Percentiles rank a stretch among this genome's conserved stretches.
Conservation (phyloP, 768 basidiomycete species). For the Trametes cubensis region DNA sequence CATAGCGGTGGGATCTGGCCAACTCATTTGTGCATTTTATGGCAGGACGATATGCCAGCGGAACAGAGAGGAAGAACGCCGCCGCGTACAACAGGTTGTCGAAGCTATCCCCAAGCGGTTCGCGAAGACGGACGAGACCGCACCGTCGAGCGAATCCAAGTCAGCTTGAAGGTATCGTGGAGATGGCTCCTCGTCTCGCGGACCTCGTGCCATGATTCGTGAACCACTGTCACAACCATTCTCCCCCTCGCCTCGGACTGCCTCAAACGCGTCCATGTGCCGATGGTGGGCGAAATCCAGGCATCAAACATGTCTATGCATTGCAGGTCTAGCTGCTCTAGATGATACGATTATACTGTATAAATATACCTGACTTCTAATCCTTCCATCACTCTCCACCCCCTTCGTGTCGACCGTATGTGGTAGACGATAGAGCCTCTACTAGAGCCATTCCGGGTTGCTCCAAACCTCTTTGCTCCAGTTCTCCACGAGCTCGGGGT, state of each 20-base stretch:
- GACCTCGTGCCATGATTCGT: too few species aligned
- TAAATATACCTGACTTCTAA: conserved; percentile 10
- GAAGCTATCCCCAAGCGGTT: conserved; percentile 62
- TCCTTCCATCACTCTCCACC: not conserved
- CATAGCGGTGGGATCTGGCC: not conserved
- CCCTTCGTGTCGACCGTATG: too few species aligned
- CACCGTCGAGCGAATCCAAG: conserved; percentile 4
- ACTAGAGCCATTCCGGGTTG: conserved; percentile 32
- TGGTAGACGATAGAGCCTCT: too few species aligned
- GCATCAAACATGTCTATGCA: not conserved
- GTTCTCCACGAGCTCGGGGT: conserved; percentile 72
- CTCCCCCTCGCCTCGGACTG: too few species aligned
- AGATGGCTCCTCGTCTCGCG: too few species aligned
- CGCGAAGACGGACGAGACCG: conserved; percentile 44
- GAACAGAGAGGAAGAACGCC: conserved; percentile 55
- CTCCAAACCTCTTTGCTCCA: conserved; percentile 73
- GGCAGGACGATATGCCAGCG: conserved; percentile 67
- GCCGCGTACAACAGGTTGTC: conserved; percentile 56
- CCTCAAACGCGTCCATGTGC: too few species aligned
- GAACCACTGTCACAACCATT: too few species aligned
- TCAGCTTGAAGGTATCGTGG: not conserved
- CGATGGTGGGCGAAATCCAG: too few species aligned
- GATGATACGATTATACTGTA: conserved; percentile 3
- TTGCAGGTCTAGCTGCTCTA: not conserved
- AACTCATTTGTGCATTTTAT: not conserved